Conservation (phyloP, 768 basidiomycete genomes). For the Lactarius akahatsu region DNA sequence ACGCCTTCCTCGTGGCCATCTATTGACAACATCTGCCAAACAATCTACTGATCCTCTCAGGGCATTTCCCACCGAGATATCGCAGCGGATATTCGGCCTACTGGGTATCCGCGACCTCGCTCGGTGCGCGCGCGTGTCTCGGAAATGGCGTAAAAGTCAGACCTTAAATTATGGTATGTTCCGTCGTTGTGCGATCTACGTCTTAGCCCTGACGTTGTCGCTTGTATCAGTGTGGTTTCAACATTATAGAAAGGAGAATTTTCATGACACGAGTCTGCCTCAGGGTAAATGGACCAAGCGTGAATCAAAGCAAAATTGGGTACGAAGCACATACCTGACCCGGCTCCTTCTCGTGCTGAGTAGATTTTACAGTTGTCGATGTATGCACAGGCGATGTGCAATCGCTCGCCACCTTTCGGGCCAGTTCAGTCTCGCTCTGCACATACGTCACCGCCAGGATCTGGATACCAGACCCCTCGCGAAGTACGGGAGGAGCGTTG, state of each 20-base stretch:
- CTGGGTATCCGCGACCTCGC: constrained; percentile 68
- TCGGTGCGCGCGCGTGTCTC: constrained; percentile 74
- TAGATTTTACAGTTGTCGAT: constrained; percentile 7
- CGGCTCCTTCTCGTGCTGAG: not conserved
- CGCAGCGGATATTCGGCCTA: constrained; percentile 70
- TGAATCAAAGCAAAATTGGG: constrained; percentile 95
- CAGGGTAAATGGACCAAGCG: constrained; percentile 89
- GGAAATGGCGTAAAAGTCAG: constrained; percentile 87
- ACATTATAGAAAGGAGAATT: constrained; percentile 83
- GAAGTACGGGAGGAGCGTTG: constrained; percentile 80
- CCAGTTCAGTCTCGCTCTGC: constrained; percentile 42
- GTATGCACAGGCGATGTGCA: constrained; percentile 23
- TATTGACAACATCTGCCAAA: constrained; percentile 39
- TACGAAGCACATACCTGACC: constrained; percentile 35
- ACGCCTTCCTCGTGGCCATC: constrained; percentile 50
- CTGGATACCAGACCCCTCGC: constrained; percentile 73
- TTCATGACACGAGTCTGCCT: constrained; percentile 75
- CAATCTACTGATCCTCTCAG: constrained; percentile 57
- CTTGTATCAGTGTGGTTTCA: constrained; percentile 82
- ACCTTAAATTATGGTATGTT: constrained; percentile 83
- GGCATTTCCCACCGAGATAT: constrained; percentile 75
- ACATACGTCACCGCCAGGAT: constrained; percentile 48
- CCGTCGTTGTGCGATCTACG: not conserved
- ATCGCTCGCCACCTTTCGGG: constrained; percentile 41
- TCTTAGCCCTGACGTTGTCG: constrained; percentile 1